Percentiles rank a stretch among this genome's conserved stretches.
Conservation (phyloP, 2,329 filamentous ascomycete species). For the Aspergillus jensenii region DNA sequence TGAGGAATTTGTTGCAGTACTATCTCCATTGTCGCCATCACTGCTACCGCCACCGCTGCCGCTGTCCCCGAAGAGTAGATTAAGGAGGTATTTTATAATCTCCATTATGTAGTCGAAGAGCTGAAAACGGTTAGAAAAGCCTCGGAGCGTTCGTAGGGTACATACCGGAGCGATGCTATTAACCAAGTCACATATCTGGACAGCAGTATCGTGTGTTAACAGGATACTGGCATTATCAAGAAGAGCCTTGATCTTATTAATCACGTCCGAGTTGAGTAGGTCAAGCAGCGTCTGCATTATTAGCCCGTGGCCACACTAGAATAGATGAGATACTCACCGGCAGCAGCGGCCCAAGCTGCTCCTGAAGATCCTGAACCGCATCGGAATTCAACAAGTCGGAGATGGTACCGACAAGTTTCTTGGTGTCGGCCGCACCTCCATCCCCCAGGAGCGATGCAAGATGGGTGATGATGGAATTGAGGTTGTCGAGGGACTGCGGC, state of each 20-base stretch:
- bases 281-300: not conserved
- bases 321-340: not conserved
- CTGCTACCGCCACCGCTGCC: not conserved
- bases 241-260: not conserved
- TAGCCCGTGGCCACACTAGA: not conserved
- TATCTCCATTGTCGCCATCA: no score
- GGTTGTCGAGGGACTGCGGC: not conserved
- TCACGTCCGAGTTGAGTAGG: not conserved
- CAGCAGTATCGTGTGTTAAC: not conserved
- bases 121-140: not conserved
- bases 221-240: not conserved
- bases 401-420: not conserved
- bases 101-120: constrained; percentile 2
- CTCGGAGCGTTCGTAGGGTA: not conserved
- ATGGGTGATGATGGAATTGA: not conserved
- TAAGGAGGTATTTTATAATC: not conserved
- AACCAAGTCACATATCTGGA: not conserved
- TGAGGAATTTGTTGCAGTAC: not conserved
- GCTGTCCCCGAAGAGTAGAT: not conserved
- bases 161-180: constrained; percentile 1
- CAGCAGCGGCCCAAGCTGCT: not conserved
- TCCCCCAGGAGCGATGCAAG: not conserved
- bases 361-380: not conserved
- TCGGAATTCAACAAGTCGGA: not conserved
- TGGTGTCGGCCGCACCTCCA: not conserved